Percentiles rank a stretch among this genome's conserved stretches.
These are phyloP conservation scores for Paecilomyces formosus DNA, from an alignment of 2,329 filamentous ascomycete species.

Conservation along the genomic window DNA sequence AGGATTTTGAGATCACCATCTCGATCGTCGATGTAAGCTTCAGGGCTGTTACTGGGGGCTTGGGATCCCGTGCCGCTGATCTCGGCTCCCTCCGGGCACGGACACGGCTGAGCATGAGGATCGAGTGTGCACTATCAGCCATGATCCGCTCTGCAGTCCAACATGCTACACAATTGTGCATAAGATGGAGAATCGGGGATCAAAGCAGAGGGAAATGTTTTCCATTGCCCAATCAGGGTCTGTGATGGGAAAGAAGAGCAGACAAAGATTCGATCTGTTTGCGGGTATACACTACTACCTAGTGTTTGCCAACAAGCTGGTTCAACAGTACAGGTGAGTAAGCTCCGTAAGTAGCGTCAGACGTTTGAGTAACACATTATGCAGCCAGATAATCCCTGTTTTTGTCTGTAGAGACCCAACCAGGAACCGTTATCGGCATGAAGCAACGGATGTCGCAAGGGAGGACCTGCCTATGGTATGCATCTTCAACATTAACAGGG, in stretches of 20 bases:
- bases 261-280: not conserved
- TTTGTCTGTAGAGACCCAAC: not conserved
- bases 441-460: not conserved
- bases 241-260: not conserved
- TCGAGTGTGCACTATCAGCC: not conserved
- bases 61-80: not conserved
- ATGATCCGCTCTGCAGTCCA: too few species aligned
- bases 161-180: too few species aligned
- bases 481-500: too few species aligned
- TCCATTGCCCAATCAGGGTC: too few species aligned
- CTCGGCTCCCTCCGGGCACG: not conserved
- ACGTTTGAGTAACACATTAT: too few species aligned
- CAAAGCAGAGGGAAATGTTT: not conserved
- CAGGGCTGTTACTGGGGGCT: not conserved
- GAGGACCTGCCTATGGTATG: too few species aligned
- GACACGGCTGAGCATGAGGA: not conserved
- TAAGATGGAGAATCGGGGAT: not conserved
- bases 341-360: too few species aligned
- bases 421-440: not conserved
- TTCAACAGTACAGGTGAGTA: too few species aligned
- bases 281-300: too few species aligned
- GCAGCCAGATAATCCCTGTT: not conserved
- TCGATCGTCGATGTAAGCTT: not conserved
- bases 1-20: not conserved
- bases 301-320: too few species aligned